Conservation (phyloP, 164 flowering plant species). For the Magnolia officinalis region DNA sequence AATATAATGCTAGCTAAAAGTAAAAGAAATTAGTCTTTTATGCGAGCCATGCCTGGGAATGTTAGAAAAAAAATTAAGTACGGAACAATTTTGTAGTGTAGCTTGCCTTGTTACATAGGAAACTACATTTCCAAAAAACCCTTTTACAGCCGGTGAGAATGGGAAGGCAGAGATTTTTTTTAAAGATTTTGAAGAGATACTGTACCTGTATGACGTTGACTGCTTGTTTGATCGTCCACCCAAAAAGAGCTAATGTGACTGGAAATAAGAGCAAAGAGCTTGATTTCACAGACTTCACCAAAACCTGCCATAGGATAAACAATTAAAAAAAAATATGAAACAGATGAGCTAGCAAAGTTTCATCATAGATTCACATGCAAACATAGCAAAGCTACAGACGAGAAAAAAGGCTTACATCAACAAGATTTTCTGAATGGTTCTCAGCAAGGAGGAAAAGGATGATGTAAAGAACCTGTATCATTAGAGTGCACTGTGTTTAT, state of each 20-base stretch:
- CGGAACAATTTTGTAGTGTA: not conserved
- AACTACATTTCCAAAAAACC: not conserved
- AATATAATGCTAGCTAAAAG: not conserved
- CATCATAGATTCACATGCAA: not conserved
- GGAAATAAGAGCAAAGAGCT: conserved; percentile 26
- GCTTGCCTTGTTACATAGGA: not conserved
- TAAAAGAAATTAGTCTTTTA: not conserved
- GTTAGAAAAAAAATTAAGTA: not conserved
- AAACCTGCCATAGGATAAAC: conserved; percentile 31
- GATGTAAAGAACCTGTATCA: conserved; percentile 78
- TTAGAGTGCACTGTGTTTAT: conserved; percentile 3
- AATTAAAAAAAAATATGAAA: not conserved
- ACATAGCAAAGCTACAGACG: not conserved
- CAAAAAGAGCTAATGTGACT: conserved; percentile 43
- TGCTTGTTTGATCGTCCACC: conserved; percentile 78
- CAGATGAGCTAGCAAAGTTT: not conserved
- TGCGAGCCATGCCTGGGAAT: not conserved
- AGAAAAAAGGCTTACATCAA: conserved; percentile 44
- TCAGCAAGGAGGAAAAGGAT: conserved; percentile 61
- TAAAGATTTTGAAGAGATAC: not conserved
- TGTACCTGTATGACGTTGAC: conserved; percentile 80
- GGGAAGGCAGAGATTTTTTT: not conserved
- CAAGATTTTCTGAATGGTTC: conserved; percentile 42
- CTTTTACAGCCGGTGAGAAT: not conserved
- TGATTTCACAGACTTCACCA: conserved; percentile 26